These are phyloP conservation scores for Botryosphaeria agaves DNA, from an alignment of 2,329 filamentous ascomycete genomes.

Conservation along the genomic window DNA sequence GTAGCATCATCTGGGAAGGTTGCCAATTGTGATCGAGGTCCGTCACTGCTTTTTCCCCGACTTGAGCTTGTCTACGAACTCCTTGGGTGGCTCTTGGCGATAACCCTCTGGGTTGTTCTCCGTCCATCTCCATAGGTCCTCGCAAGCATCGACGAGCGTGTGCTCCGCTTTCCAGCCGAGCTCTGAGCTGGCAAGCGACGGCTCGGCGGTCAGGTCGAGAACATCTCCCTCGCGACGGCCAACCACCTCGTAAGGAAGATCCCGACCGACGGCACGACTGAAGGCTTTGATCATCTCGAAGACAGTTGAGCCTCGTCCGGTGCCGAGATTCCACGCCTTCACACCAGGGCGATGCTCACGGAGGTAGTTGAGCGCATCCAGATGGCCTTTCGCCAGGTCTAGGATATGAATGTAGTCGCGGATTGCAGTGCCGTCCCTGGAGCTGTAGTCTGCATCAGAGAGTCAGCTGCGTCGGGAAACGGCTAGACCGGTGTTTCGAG, in stretches of 20 bases:
- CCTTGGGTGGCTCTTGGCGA: constrained; percentile 72
- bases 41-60: constrained; percentile 3
- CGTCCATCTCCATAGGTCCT: constrained; percentile 93
- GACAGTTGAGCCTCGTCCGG: constrained; percentile 85
- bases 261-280: constrained; percentile 65
- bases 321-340: constrained; percentile 92
- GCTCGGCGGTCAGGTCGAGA: constrained; percentile 85
- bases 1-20: no score
- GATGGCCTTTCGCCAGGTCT: constrained; percentile 71
- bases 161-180: constrained; percentile 82
- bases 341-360: constrained; percentile 72
- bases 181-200: constrained; percentile 71
- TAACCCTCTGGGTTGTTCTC: constrained; percentile 94
- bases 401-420: constrained; percentile 97
- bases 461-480: no score
- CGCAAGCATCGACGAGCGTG: constrained; percentile 82
- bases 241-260: constrained; percentile 75
- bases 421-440: constrained; percentile 81
- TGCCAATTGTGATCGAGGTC: no score
- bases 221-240: constrained; percentile 76
- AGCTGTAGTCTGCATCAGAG: constrained; percentile 55
- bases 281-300: constrained; percentile 97
- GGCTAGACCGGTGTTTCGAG: no score
- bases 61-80: constrained; percentile 44
- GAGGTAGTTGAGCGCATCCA: constrained; percentile 81